Evolutionary conservation across 768 basidiomycete genomes (phyloP).

Genomic region (Pulveroboletus frians): DNA sequence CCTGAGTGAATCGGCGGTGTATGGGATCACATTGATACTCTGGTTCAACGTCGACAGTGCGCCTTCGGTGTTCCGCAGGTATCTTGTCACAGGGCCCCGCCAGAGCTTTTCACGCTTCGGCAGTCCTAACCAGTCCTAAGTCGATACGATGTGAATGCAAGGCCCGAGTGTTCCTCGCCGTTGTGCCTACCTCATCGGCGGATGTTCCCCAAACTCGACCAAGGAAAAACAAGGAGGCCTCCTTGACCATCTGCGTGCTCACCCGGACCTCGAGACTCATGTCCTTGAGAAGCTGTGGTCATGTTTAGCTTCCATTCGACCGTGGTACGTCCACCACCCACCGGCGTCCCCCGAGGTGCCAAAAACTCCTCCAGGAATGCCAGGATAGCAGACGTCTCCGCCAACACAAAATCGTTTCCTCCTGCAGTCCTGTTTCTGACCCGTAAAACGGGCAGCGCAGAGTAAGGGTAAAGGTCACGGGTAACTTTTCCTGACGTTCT

Average conservation of each 20-base stretch:
- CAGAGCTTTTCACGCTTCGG: slow-evolving; percentile 21
- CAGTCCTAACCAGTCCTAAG: slow-evolving; percentile 20
- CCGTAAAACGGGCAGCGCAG: slow-evolving; percentile 22
- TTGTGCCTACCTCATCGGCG: slow-evolving; percentile 7
- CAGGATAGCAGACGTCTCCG: slow-evolving; percentile 25
- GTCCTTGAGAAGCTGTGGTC: slow-evolving; percentile 13
- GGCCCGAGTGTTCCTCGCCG: background rate
- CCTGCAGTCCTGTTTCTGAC: slow-evolving; percentile 11
- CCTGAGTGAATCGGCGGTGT: slow-evolving; percentile 8
- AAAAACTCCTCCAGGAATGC: slow-evolving; percentile 21
- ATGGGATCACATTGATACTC: slow-evolving; percentile 10
- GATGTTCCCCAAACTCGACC: slow-evolving; percentile 2
- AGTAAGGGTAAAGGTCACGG: slow-evolving; percentile 20
- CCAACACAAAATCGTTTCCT: slow-evolving; percentile 15
- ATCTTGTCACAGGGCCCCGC: slow-evolving; percentile 14
- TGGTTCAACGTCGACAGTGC: slow-evolving; percentile 13
- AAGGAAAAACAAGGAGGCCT: slow-evolving; percentile 24
- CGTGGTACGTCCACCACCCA: slow-evolving; percentile 2
- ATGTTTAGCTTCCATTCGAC: background rate
- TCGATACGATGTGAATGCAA: background rate
- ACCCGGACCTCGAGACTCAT: slow-evolving; percentile 15
- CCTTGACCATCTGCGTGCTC: slow-evolving; percentile 18
- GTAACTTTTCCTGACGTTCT: slow-evolving; percentile 13
- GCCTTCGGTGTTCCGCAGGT: slow-evolving; percentile 20
- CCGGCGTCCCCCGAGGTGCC: slow-evolving; percentile 8